These are phyloP conservation scores for Xylaria intraflava DNA, from an alignment of 495 filamentous ascomycete species.

Conservation along the genomic window DNA sequence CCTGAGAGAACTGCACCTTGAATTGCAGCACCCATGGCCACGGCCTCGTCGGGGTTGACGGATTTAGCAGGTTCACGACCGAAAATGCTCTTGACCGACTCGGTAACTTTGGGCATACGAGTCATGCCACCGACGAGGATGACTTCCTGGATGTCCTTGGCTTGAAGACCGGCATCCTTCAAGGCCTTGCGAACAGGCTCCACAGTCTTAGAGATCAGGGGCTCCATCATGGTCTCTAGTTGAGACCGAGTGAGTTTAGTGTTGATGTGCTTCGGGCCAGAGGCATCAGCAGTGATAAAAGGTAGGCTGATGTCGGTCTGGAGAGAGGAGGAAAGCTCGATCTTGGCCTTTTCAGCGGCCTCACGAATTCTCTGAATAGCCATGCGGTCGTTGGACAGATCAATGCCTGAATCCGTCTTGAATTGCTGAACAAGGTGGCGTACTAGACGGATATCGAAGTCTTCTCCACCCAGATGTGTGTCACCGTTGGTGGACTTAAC, in stretches of 20 bases:
- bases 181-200: constrained; percentile 96
- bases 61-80: constrained; percentile 97
- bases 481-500: constrained; percentile 99
- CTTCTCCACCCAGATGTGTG: constrained; percentile 95
- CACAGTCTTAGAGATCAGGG: constrained; percentile 75
- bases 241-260: constrained; percentile 85
- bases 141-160: constrained; percentile 96
- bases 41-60: constrained; percentile 98
- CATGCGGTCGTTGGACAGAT: constrained; percentile 92
- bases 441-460: constrained; percentile 95
- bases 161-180: constrained; percentile 90
- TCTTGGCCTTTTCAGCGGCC: constrained; percentile 99
- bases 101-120: constrained; percentile 98
- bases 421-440: constrained; percentile 92
- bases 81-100: constrained; percentile 96
- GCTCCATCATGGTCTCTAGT: constrained; percentile 89
- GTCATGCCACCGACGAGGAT: constrained; percentile 99
- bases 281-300: constrained; percentile 95
- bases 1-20: constrained; percentile 96
- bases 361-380: constrained; percentile 98
- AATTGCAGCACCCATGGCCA: constrained; percentile 96
- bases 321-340: constrained; percentile 91
- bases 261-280: constrained; percentile 97
- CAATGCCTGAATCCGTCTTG: constrained; percentile 91
- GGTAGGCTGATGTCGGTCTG: constrained; percentile 99